A percentile compares a stretch with the other conserved stretches of the same genome.
These are phyloP conservation scores for Annona squamosa DNA, from an alignment of 164 flowering plant genomes.

Conservation along the genomic window DNA sequence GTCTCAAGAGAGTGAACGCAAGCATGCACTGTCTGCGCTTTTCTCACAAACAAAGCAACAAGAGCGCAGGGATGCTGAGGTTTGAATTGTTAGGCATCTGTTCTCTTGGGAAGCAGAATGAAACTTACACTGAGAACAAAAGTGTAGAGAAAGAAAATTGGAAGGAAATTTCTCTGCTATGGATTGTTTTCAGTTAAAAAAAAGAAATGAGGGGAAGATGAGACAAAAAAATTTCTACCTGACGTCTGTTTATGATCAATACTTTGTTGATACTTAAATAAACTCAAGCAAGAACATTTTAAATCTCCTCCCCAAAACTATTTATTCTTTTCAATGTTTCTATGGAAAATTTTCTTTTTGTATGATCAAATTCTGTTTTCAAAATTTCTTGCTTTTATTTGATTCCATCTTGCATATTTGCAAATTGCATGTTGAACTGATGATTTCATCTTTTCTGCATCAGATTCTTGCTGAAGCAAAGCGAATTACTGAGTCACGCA, in stretches of 20 bases:
- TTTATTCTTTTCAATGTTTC: not conserved
- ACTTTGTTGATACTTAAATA: too few species aligned
- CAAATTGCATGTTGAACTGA: not conserved
- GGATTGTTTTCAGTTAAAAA: too few species aligned
- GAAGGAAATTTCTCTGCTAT: too few species aligned
- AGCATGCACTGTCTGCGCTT: constrained; percentile 80
- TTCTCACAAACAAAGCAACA: constrained; percentile 88
- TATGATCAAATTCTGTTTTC: too few species aligned
- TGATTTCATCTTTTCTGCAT: not conserved
- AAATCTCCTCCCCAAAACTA: not conserved
- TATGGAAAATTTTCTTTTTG: not conserved
- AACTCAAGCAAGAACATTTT: not conserved
- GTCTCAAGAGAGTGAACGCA: constrained; percentile 78
- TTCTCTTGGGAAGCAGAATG: too few species aligned
- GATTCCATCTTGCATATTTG: not conserved
- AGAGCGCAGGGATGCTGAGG: constrained; percentile 90
- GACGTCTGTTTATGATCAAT: not conserved
- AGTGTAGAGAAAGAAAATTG: too few species aligned
- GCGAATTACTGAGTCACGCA: constrained; percentile 70
- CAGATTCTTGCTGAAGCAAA: constrained; percentile 95
- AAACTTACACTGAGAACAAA: too few species aligned
- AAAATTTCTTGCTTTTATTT: too few species aligned
- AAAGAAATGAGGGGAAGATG: too few species aligned
- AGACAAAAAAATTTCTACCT: too few species aligned
- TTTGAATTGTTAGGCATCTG: constrained; percentile 6